phyloP scores from a whole-genome alignment of 129 eudicot genomes.

The Heracleum sosnowskyi region DNA sequence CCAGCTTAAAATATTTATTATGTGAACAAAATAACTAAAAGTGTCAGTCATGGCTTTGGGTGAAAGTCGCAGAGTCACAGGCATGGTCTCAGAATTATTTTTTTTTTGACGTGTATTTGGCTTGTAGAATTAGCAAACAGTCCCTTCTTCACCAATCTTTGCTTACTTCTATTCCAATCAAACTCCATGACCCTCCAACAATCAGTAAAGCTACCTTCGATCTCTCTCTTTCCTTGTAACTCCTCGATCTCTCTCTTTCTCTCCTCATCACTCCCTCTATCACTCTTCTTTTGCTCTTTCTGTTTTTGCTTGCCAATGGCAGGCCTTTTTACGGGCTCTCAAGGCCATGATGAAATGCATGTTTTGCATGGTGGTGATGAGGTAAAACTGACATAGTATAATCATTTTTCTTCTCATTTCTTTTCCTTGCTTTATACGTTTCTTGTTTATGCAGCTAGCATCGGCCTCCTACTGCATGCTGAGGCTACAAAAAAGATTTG shows the following conservation, averaged over 20 bases:
- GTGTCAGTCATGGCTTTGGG: slow-evolving; percentile 20
- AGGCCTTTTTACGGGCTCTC: slow-evolving; percentile 53
- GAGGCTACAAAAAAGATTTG: slow-evolving; percentile 37
- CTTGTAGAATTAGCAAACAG: slow-evolving; percentile 23
- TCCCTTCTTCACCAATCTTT: slow-evolving; percentile 20
- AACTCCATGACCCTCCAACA: slow-evolving; percentile 69
- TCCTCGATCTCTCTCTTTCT: slow-evolving; percentile 5
- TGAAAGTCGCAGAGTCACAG: no score
- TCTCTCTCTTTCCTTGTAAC: no score
- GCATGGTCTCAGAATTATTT: no score
- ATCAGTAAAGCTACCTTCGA: slow-evolving; percentile 39
- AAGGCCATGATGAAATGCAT: slow-evolving; percentile 41
- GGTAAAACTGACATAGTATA: slow-evolving; percentile 16
- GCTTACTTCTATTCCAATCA: slow-evolving; percentile 85
- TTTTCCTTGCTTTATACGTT: not conserved
- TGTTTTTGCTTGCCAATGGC: slow-evolving; percentile 64
- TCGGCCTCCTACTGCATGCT: slow-evolving; percentile 17
- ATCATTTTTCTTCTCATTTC: not conserved
- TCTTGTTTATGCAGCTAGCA: slow-evolving; percentile 15
- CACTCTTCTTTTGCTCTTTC: slow-evolving; percentile 16
- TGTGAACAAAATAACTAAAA: not conserved
- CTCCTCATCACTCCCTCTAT: slow-evolving; percentile 22
- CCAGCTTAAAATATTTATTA: not conserved
- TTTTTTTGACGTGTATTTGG: no score
- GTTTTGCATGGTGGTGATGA: slow-evolving; percentile 30